These are phyloP conservation scores for Articulospora tetracladia DNA, from an alignment of 495 filamentous ascomycete genomes.

Conservation along the genomic window DNA sequence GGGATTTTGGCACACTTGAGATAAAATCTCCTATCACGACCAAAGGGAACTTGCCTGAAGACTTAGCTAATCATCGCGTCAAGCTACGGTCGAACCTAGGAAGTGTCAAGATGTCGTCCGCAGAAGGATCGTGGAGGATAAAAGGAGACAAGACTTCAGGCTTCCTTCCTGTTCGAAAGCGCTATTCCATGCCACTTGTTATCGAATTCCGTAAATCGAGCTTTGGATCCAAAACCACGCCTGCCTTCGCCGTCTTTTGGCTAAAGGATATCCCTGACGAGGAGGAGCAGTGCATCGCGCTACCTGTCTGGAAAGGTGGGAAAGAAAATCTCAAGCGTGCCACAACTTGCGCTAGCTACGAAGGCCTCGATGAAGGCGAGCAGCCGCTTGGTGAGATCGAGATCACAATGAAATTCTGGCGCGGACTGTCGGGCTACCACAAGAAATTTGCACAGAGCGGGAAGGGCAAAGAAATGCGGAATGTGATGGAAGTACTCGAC, in stretches of 20 bases:
- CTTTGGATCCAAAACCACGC: conserved; percentile 46
- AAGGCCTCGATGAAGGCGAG: conserved; percentile 37
- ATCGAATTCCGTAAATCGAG: conserved; percentile 54
- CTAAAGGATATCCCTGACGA: conserved; percentile 62
- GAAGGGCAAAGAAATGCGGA: conserved; percentile 44
- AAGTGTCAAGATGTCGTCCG: conserved; percentile 48
- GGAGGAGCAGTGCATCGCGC: conserved; percentile 45
- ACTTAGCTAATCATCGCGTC: conserved; percentile 42
- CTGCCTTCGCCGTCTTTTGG: conserved; percentile 64
- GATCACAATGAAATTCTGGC: conserved; percentile 50
- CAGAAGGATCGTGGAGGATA: conserved; percentile 29
- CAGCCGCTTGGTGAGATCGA: conserved; percentile 53
- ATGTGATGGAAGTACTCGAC: conserved; percentile 61
- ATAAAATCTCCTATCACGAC: conserved; percentile 37
- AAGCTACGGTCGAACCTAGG: conserved; percentile 52
- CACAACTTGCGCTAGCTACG: conserved; percentile 30
- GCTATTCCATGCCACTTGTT: conserved; percentile 55
- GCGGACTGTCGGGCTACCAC: conserved; percentile 55
- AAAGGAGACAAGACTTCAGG: conserved; percentile 35
- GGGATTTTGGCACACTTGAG: conserved; percentile 65
- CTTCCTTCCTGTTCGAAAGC: conserved; percentile 54
- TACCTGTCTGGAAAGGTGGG: conserved; percentile 54
- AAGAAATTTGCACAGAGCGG: conserved; percentile 40
- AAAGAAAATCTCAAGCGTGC: conserved; percentile 42
- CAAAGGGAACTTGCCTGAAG: conserved; percentile 34